Evolutionary conservation across 331 rosid species (phyloP).

Genomic region (Arachis monticola): DNA sequence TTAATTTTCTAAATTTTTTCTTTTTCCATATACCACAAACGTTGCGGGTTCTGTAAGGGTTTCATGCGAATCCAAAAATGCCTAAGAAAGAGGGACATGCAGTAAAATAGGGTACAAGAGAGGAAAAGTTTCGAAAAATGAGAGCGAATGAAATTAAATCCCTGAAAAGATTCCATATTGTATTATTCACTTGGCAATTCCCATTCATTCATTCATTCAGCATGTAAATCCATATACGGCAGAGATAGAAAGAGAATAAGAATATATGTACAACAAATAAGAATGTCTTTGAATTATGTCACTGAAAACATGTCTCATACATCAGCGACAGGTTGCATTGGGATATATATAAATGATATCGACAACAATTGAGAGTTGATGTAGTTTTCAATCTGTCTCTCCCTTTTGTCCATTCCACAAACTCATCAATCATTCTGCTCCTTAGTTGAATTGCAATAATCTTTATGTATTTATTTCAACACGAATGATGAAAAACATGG

Average conservation of each 20-base stretch:
- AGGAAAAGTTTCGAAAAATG: too few relatives aligned
- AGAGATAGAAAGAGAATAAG: constrained; percentile 40
- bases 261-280: constrained; percentile 47
- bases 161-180: too few relatives aligned
- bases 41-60: too few relatives aligned
- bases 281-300: constrained; percentile 43
- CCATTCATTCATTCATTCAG: too few relatives aligned
- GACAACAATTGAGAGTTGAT: constrained; percentile 42
- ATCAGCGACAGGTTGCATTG: constrained; percentile 37
- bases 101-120: too few relatives aligned
- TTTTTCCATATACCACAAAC: too few relatives aligned
- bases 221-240: too few relatives aligned
- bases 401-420: constrained; percentile 43
- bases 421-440: constrained; percentile 40
- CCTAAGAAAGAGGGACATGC: too few relatives aligned
- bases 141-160: too few relatives aligned
- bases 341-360: constrained; percentile 21
- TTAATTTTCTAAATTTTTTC: too few relatives aligned
- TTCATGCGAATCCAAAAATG: too few relatives aligned
- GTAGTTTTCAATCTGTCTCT: constrained; percentile 47
- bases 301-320: constrained; percentile 46
- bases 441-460: neutral
- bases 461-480: constrained; percentile 10
- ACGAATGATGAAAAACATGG: constrained; percentile 15
- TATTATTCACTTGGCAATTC: too few relatives aligned